A percentile compares a stretch with the other conserved stretches of the same genome.
Conservation (phyloP, 768 basidiomycete species). For the Kwoniella sp. region DNA sequence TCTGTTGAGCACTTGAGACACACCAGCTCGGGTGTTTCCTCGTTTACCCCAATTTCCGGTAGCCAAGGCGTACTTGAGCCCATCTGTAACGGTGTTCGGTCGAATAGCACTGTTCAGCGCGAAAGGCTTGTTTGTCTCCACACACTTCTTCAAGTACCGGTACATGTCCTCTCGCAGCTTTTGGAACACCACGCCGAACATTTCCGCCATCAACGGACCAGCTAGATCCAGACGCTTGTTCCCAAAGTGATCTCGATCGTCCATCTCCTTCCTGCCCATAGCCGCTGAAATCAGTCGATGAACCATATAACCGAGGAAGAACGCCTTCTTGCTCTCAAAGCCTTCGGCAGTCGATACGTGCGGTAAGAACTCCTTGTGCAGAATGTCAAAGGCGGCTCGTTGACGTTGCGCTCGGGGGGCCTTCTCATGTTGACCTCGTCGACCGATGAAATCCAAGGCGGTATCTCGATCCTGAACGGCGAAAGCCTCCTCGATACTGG, state of each 20-base stretch:
- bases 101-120: constrained; percentile 88
- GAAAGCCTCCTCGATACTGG: constrained; percentile 97
- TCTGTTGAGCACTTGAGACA: constrained; percentile 96
- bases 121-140: constrained; percentile 94
- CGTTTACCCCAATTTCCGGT: constrained; percentile 99
- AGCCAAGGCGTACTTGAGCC: constrained; percentile 93
- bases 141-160: constrained; percentile 96
- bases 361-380: constrained; percentile 98
- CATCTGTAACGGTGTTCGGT: constrained; percentile 95
- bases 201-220: constrained; percentile 89
- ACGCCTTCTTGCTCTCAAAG: constrained; percentile 96
- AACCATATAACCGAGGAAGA: constrained; percentile 99
- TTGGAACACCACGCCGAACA: constrained; percentile 96
- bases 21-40: constrained; percentile 96
- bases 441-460: constrained; percentile 93
- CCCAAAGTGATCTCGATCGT: constrained; percentile 99
- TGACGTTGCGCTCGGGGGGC: constrained; percentile 39
- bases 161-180: constrained; percentile 97
- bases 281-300: constrained; percentile 92
- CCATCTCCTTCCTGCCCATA: constrained; percentile 88
- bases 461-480: constrained; percentile 88
- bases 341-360: constrained; percentile 96
- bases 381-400: constrained; percentile 92
- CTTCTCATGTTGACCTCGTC: constrained; percentile 66
- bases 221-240: constrained; percentile 96